A percentile compares a stretch with the other conserved stretches of the same genome.
These are phyloP conservation scores for Fusarium secorum DNA, from an alignment of 2,329 filamentous ascomycete species.

Conservation along the genomic window DNA sequence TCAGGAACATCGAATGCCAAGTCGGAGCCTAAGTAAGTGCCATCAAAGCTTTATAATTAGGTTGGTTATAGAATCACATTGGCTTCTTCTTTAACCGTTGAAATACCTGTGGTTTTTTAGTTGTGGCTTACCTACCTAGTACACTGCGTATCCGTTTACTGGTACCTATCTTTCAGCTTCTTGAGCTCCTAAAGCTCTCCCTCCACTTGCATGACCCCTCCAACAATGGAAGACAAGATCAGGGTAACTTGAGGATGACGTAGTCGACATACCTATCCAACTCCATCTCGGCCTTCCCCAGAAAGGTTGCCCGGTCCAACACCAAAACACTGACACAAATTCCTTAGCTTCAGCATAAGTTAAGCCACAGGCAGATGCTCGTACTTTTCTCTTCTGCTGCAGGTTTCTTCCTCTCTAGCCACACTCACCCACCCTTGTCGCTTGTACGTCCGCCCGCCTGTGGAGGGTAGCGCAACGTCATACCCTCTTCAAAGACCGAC, in stretches of 20 bases:
- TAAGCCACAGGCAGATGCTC: neutral
- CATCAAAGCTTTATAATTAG: neutral
- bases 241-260: slow-evolving; percentile 15
- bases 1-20: slow-evolving; percentile 8
- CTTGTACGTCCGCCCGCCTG: neutral
- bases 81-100: neutral
- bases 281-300: neutral
- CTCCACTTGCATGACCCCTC: neutral
- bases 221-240: neutral
- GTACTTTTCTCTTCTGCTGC: neutral
- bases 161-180: neutral
- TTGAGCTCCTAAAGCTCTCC: neutral
- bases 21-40: neutral
- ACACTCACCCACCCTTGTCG: neutral
- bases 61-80: neutral
- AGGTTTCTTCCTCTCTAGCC: slow-evolving; percentile 3
- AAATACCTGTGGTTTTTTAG: neutral
- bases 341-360: neutral
- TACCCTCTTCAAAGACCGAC: slow-evolving; percentile 4
- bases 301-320: neutral
- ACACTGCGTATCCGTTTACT: neutral
- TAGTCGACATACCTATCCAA: neutral
- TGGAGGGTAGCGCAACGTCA: slow-evolving; percentile 23
- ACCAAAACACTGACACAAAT: neutral
- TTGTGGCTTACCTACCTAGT: neutral